Conservation (phyloP, 2,329 filamentous ascomycete genomes). For the Verticillium albo-atrum region DNA sequence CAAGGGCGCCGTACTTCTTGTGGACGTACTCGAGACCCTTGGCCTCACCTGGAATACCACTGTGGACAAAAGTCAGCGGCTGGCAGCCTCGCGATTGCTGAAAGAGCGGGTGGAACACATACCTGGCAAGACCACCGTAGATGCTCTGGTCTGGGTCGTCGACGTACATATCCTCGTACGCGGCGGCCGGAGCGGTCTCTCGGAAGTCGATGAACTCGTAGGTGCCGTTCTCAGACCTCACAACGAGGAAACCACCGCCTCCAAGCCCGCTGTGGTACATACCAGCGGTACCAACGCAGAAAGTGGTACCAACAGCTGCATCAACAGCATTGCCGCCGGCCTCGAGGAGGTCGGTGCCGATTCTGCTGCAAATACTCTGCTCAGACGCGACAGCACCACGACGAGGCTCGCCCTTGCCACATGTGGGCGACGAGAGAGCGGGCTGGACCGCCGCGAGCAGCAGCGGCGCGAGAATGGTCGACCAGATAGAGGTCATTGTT, state of each 20-base stretch:
- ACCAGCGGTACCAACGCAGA: conserved; percentile 59
- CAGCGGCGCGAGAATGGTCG: conserved; percentile 8
- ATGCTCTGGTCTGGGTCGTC: conserved; percentile 61
- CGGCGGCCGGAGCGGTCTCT: conserved; percentile 76
- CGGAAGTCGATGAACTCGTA: conserved; percentile 85
- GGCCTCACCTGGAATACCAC: conserved; percentile 66
- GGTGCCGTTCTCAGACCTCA: conserved; percentile 57
- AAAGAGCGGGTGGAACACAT: conserved; percentile 36
- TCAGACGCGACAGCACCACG: conserved; percentile 59
- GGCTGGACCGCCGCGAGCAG: conserved; percentile 5
- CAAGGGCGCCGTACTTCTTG: conserved; percentile 56
- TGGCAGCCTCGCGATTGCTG: background rate
- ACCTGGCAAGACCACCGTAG: conserved; percentile 66
- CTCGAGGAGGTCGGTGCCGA: conserved; percentile 53
- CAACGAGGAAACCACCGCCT: conserved; percentile 74
- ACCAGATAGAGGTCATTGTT: conserved; percentile 8
- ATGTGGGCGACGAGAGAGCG: conserved; percentile 2
- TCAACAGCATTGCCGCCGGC: conserved; percentile 64
- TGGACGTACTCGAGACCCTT: conserved; percentile 73
- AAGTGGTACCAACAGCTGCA: conserved; percentile 58
- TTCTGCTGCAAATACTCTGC: conserved; percentile 51
- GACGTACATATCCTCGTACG: conserved; percentile 76
- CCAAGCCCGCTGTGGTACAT: conserved; percentile 70
- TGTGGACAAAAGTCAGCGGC: conserved; percentile 17
- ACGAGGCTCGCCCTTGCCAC: background rate